A percentile compares a stretch with the other conserved stretches of the same genome.
phyloP scores from a whole-genome alignment of 768 basidiomycete genomes.

The Sarcomyxa edulis region DNA sequence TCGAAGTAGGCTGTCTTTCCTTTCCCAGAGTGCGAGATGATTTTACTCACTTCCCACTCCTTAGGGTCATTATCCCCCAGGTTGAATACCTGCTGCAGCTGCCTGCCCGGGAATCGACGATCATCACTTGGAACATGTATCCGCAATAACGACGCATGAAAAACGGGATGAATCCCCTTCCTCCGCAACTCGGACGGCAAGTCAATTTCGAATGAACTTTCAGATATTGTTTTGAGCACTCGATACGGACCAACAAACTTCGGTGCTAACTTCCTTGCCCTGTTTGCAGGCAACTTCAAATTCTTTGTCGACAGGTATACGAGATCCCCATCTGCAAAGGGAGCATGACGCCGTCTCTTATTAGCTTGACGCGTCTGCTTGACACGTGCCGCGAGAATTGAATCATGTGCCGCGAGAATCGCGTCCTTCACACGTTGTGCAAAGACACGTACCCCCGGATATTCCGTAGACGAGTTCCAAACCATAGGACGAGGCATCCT shows the following conservation, averaged over 20 bases:
- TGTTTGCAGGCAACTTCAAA: too few species aligned
- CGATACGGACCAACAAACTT: constrained; percentile 19
- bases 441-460: constrained; percentile 19
- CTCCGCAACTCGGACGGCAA: too few species aligned
- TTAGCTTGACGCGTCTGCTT: constrained; percentile 9
- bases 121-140: constrained; percentile 22
- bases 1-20: constrained; percentile 21
- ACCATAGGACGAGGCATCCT: constrained; percentile 16
- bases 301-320: constrained; percentile 12
- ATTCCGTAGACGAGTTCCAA: constrained; percentile 10
- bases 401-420: constrained; percentile 23
- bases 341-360: constrained; percentile 1
- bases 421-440: constrained; percentile 13
- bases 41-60: constrained; percentile 20
- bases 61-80: neutral
- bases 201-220: constrained; percentile 5
- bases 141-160: constrained; percentile 25
- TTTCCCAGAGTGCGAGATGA: constrained; percentile 19
- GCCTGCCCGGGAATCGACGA: constrained; percentile 22
- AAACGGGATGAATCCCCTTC: constrained; percentile 23
- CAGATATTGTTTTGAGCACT: constrained; percentile 10
- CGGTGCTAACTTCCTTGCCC: constrained; percentile 27
- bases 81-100: constrained; percentile 11
- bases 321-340: constrained; percentile 2
- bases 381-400: constrained; percentile 12